phyloP scores from a whole-genome alignment of 208 protist genomes.

The Crithidia acanthocephali region DNA sequence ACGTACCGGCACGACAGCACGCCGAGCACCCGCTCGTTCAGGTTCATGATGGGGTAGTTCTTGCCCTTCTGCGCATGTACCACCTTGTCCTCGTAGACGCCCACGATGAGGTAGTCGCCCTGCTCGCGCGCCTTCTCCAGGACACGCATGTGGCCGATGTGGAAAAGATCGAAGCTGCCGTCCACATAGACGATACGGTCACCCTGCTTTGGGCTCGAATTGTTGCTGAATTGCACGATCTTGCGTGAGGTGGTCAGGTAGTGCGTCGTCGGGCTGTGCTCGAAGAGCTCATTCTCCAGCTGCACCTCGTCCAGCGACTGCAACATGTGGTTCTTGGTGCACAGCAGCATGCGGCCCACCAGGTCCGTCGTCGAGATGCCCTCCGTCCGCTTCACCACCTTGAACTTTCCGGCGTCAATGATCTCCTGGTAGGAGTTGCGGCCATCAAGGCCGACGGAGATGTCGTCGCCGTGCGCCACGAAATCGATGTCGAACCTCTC shows the following conservation, averaged over 20 bases:
- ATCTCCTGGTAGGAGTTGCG: slow-evolving; percentile 96
- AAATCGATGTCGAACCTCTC: slow-evolving; percentile 96
- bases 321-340: slow-evolving; percentile 85
- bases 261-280: slow-evolving; percentile 34
- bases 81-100: slow-evolving; percentile 95
- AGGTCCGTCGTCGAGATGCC: slow-evolving; percentile 99
- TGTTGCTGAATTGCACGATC: slow-evolving; percentile 97
- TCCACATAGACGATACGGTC: slow-evolving; percentile 97
- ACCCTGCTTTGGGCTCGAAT: slow-evolving; percentile 62
- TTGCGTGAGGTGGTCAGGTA: slow-evolving; percentile 94
- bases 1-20: slow-evolving; percentile 97
- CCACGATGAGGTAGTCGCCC: slow-evolving; percentile 97
- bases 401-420: slow-evolving; percentile 91
- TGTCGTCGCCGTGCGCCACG: slow-evolving; percentile 98
- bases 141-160: slow-evolving; percentile 95
- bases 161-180: slow-evolving; percentile 98
- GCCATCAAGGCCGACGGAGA: slow-evolving; percentile 95
- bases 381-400: slow-evolving; percentile 94
- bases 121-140: slow-evolving; percentile 93
- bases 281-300: slow-evolving; percentile 39
- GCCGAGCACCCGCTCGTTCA: slow-evolving; percentile 97
- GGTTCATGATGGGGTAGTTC: slow-evolving; percentile 98
- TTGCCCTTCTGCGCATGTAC: slow-evolving; percentile 91
- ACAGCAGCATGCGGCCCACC: slow-evolving; percentile 97
- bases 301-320: slow-evolving; percentile 46